Evolutionary conservation across 2,329 filamentous ascomycete species (phyloP).

Genomic region (Diaporthe sp.): DNA sequence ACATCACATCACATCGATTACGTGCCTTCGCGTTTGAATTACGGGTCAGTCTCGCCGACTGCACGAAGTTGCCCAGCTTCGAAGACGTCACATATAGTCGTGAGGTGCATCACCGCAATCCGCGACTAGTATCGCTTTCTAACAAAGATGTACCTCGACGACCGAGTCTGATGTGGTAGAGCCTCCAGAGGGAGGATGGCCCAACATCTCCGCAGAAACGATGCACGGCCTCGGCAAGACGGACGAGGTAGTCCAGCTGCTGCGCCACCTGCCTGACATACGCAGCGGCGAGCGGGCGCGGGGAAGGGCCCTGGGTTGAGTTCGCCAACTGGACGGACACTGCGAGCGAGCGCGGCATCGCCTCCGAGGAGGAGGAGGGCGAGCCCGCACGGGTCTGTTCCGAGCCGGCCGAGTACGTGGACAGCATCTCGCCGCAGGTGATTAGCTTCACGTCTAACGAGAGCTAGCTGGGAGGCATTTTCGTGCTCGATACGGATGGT

Average conservation of each 20-base stretch:
- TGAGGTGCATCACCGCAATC: neutral
- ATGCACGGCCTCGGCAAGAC: neutral
- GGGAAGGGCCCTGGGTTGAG: too few species aligned
- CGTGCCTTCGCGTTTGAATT: neutral
- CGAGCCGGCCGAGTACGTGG: neutral
- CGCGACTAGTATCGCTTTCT: neutral
- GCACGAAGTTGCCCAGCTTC: neutral
- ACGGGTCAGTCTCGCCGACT: neutral
- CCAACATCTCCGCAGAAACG: too few species aligned
- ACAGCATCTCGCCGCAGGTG: neutral
- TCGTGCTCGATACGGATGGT: neutral
- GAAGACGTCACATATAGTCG: neutral
- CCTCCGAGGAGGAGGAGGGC: neutral
- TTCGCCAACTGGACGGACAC: neutral
- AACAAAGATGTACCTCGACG: neutral
- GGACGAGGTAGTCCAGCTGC: neutral
- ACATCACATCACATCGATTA: neutral
- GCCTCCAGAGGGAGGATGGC: neutral
- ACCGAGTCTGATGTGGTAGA: neutral
- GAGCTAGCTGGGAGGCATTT: neutral
- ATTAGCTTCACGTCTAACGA: neutral
- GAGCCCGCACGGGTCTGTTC: neutral
- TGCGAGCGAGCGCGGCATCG: neutral
- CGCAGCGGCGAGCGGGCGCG: neutral
- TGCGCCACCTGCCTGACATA: neutral